Conservation (phyloP, 73 alveolate species). For the Tetrahymena malaccensis region DNA sequence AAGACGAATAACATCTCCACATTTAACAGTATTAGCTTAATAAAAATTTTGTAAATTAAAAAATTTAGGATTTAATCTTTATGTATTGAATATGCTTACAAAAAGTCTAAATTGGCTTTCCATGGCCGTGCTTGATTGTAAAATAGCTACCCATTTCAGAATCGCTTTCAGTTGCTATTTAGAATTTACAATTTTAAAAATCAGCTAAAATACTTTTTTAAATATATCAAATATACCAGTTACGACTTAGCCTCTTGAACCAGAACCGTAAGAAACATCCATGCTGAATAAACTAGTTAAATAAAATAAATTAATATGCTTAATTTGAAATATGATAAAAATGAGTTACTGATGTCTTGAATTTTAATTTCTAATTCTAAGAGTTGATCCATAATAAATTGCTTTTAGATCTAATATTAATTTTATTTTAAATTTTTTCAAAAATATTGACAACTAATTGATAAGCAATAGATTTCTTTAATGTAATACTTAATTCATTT, state of each 20-base stretch:
- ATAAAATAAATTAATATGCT: background rate
- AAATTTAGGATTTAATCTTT: background rate
- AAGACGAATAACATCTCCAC: background rate
- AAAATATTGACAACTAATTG: background rate
- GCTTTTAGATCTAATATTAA: background rate
- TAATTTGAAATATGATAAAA: background rate
- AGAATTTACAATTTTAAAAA: background rate
- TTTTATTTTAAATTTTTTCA: background rate
- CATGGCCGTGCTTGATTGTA: background rate
- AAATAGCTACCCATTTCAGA: background rate
- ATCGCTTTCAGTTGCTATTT: background rate
- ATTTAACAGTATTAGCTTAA: background rate
- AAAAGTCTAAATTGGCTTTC: background rate
- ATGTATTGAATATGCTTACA: background rate
- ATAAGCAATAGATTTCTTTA: background rate
- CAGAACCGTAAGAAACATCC: background rate
- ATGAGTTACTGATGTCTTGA: background rate
- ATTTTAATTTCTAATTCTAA: background rate
- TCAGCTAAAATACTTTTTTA: background rate
- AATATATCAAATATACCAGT: background rate
- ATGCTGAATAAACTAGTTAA: background rate
- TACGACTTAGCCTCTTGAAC: background rate
- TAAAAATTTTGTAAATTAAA: background rate
- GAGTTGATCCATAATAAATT: background rate
- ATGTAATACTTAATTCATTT: background rate